Base-by-base conservation (phyloP, 1,139 yeast genomes). In the Saccharomyces hybrid region DNA sequence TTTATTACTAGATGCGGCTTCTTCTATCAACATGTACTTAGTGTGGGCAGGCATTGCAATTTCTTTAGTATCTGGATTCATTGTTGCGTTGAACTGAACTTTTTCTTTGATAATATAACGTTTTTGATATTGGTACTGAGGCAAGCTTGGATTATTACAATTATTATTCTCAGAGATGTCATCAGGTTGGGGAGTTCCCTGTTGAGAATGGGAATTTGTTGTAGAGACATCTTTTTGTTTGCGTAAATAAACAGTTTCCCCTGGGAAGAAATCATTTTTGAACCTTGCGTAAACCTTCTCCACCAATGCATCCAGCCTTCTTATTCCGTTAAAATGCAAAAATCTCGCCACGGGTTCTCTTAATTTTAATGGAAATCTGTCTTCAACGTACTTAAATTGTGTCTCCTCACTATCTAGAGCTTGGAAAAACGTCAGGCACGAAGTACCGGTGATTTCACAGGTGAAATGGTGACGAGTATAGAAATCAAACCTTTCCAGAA, bases 371-470 rank as follows among this genome's bases (percentile, higher is more conserved):
- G 99, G 99, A 68, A 93, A 93, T 67, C 82, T 81, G 57, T 78
- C 77, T 64, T 90, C 96, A 55, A 91, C 90, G 58, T 81, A 83
- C 58, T 76, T 75, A 65, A 85, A 81, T 69, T 86, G 93, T 51
- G 71, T 71, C 58, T 76, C 78, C 72, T 93, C 99, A 61, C 88
- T 83, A 56, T 83, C 82, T 50, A 81, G 76, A 0, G 99, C 99
- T 66, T 93, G 95, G 68, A 90, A 90, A 69, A 82, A 93, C 0
- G 97, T 88, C 55, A 91, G 77, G 64, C 96, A 86, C 23, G 97
- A 86, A 65, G 90, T 89, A 27, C 99, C 99, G 0, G 97, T 89
- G 54, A 93, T 86, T 73, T 93, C 99, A 74, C 98, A 93, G 5
- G 90, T 95, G 73, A 93, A 93, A 68, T 88, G 86, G 60, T 83